Base-by-base conservation (phyloP, 73 alveolate genomes). In the Paramecium biaurelia region DNA sequence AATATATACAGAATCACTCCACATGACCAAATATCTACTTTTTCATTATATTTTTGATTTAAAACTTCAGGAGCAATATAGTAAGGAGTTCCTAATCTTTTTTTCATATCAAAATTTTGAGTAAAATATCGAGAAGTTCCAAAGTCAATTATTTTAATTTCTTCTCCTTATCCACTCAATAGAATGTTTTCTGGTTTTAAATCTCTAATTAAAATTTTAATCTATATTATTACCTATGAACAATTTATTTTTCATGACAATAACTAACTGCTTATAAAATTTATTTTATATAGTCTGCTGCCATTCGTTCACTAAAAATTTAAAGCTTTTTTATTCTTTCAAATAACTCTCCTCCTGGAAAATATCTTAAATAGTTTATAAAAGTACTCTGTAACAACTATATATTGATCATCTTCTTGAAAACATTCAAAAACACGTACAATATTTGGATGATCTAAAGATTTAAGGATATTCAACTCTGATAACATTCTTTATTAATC, bases 21-120 rank as follows among this genome's bases (percentile, higher is more conserved):
- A 76, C 98, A 93, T 14, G 96, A 88, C 99, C 99, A 97, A 11
- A 95, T 70, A 85, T 95, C 98, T 32, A 95, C 96, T 82, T 95
- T 95, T 89, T 96, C 98, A 86, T 95, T 89, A 84, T 95, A 96
- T 42, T 96, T 79, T 43, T 92, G 47, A 5, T 47, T 57, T 63
- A 96, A 59, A 1, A 96, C 98, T 84, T 96, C 99, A 14, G 99
- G 99, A n/a, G 98, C 98, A 20, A 96, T 96, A 76, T 96, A 96
- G 68, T 96, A 96, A 35, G 98, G 96, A 26, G 98, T 95, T 23
- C 98, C 98, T 49, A 93, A 59, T 74, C 92, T 96, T 84, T 97
- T 92, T 63, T 92, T 53, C 93, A 96, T 24, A 92, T 21, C 90
- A 49, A 70, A 57, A 7, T 90, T 76, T 24, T 63, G 7, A 14